phyloP scores from a whole-genome alignment of 176 grass and related monocot genomes.

The Ensete glaucum region DNA sequence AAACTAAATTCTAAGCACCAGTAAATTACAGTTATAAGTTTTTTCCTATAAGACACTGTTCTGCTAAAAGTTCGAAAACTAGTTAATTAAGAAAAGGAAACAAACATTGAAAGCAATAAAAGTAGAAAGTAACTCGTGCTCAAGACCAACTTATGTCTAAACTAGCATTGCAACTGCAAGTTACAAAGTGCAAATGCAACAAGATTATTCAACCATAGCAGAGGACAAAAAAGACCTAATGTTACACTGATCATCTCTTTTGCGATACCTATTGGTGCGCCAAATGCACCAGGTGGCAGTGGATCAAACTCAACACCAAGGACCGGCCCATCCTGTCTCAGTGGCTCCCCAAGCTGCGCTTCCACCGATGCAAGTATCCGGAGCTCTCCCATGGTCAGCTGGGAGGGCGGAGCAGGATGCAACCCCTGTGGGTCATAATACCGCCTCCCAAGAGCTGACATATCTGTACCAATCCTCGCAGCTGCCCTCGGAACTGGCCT shows the following conservation, averaged over 20 bases:
- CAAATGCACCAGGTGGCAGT: conserved; percentile 81
- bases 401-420: conserved; percentile 26
- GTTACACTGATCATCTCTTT: neutral
- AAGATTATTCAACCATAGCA: neutral
- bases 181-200: neutral
- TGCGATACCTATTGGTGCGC: conserved; percentile 66
- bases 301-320: conserved; percentile 82
- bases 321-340: conserved; percentile 76
- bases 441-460: conserved; percentile 32
- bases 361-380: conserved; percentile 44
- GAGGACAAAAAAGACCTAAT: neutral
- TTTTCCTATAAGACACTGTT: neutral
- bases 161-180: neutral
- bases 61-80: neutral
- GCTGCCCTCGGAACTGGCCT: conserved; percentile 10
- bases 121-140: neutral
- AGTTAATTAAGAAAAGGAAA: neutral
- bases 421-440: conserved; percentile 55
- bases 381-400: conserved; percentile 31
- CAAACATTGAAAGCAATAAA: neutral
- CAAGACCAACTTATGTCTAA: neutral
- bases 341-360: conserved; percentile 47
- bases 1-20: neutral
- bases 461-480: conserved; percentile 29
- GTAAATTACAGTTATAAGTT: neutral